Percentiles rank a stretch among this genome's conserved stretches.
phyloP scores from a whole-genome alignment of 169 alveolate genomes.

The Cryptosporidium xiaoi region DNA sequence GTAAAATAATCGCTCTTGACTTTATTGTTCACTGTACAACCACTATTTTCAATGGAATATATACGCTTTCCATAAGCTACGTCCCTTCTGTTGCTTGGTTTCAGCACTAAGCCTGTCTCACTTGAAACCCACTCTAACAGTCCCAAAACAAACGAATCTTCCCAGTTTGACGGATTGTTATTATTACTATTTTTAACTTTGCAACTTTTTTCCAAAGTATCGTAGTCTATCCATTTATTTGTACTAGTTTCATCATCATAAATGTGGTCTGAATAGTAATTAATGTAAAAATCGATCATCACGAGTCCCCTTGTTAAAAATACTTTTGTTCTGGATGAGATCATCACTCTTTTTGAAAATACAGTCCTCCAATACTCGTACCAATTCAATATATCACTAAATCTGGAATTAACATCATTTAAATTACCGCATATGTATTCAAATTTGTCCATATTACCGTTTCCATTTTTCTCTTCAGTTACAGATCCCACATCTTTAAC shows the following conservation, averaged over 20 bases:
- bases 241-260: constrained; percentile 1
- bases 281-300: constrained; percentile 47
- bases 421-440: no score
- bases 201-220: background rate
- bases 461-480: no score
- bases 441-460: no score
- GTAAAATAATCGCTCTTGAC: background rate
- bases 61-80: constrained; percentile 14
- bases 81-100: constrained; percentile 6
- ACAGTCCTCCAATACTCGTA: constrained; percentile 36
- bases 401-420: background rate
- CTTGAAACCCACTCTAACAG: constrained; percentile 44
- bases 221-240: constrained; percentile 16
- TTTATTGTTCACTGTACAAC: background rate
- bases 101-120: constrained; percentile 29
- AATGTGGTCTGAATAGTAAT: constrained; percentile 24
- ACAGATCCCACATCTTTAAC: no score
- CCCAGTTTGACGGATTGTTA: background rate
- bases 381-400: constrained; percentile 43
- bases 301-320: constrained; percentile 43
- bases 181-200: background rate
- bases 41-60: constrained; percentile 25
- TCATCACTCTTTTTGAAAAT: constrained; percentile 5
- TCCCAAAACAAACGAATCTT: constrained; percentile 2
- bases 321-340: constrained; percentile 33